Percentiles rank a stretch among this genome's conserved stretches.
Conservation (phyloP, 257 asterid species). For the Petunia axillaris region DNA sequence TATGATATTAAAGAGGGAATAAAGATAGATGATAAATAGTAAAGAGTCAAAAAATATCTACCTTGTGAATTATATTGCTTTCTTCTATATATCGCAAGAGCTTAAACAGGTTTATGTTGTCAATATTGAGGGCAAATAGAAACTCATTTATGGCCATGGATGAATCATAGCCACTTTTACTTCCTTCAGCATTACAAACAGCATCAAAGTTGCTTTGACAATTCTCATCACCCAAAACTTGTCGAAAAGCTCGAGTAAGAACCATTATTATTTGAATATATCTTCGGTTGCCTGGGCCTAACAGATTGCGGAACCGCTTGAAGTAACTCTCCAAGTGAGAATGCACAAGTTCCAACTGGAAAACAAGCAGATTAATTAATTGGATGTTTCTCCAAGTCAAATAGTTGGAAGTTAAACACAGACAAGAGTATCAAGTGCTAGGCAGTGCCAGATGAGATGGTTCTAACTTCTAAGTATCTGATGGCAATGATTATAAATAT, state of each 20-base stretch:
- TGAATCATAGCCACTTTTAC: slow-evolving; percentile 44
- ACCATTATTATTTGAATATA: slow-evolving; percentile 87
- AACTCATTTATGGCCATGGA: slow-evolving; percentile 81
- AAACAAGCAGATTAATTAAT: slow-evolving; percentile 30
- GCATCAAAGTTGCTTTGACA: slow-evolving; percentile 36
- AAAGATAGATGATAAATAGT: slow-evolving; percentile 16
- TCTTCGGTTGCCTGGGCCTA: slow-evolving; percentile 93
- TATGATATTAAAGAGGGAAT: slow-evolving; percentile 4
- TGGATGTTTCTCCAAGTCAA: slow-evolving; percentile 26
- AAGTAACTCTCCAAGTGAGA: slow-evolving; percentile 71
- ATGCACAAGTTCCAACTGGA: slow-evolving; percentile 76
- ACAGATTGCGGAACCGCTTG: slow-evolving; percentile 64
- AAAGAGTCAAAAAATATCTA: slow-evolving; percentile 31
- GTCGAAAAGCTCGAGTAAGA: slow-evolving; percentile 67
- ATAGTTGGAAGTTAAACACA: slow-evolving; percentile 24
- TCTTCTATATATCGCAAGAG: slow-evolving; percentile 71
- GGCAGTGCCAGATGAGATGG: slow-evolving; percentile 19
- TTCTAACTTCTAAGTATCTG: neutral
- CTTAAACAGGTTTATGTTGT: slow-evolving; percentile 90
- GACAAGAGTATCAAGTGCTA: neutral
- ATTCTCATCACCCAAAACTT: slow-evolving; percentile 43
- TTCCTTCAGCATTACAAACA: slow-evolving; percentile 42
- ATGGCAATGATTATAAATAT: neutral
- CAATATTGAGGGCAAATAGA: slow-evolving; percentile 81
- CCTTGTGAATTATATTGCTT: slow-evolving; percentile 88